Conservation (phyloP, 176 grass and related monocot genomes). For the Pharus latifolius region DNA sequence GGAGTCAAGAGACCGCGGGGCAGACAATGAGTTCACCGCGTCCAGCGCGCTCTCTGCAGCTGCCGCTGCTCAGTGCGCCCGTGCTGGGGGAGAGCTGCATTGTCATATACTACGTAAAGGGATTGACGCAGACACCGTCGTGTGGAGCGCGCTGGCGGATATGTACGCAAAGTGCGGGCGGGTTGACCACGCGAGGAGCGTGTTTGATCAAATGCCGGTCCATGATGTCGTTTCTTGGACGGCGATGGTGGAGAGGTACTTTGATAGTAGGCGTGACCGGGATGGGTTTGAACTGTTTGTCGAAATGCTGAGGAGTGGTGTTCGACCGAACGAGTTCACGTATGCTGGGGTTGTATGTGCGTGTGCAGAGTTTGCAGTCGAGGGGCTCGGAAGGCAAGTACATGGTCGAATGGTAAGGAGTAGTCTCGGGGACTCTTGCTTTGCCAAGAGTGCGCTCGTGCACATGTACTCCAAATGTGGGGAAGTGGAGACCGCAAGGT, state of each 20-base stretch:
- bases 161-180: constrained; percentile 83
- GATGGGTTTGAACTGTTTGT: constrained; percentile 59
- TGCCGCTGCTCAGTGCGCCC: constrained; percentile 24
- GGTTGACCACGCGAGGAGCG: constrained; percentile 51
- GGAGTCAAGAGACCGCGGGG: not conserved
- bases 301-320: constrained; percentile 35
- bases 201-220: constrained; percentile 44
- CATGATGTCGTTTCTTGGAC: constrained; percentile 79
- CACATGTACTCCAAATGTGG: constrained; percentile 90
- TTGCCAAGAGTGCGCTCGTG: constrained; percentile 49
- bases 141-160: constrained; percentile 76
- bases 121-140: constrained; percentile 46
- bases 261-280: constrained; percentile 28
- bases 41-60: constrained; percentile 73
- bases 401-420: constrained; percentile 62
- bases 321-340: constrained; percentile 66
- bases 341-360: constrained; percentile 60
- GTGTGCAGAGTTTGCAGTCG: constrained; percentile 38
- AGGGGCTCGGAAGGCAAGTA: constrained; percentile 55
- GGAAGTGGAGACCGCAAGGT: constrained; percentile 44
- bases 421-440: constrained; percentile 32
- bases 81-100: constrained; percentile 67
- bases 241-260: constrained; percentile 82
- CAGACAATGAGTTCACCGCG: constrained; percentile 76
- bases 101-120: constrained; percentile 57